phyloP scores from a whole-genome alignment of 352 stramenopile genomes.

The Globisporangium megalacanthum region DNA sequence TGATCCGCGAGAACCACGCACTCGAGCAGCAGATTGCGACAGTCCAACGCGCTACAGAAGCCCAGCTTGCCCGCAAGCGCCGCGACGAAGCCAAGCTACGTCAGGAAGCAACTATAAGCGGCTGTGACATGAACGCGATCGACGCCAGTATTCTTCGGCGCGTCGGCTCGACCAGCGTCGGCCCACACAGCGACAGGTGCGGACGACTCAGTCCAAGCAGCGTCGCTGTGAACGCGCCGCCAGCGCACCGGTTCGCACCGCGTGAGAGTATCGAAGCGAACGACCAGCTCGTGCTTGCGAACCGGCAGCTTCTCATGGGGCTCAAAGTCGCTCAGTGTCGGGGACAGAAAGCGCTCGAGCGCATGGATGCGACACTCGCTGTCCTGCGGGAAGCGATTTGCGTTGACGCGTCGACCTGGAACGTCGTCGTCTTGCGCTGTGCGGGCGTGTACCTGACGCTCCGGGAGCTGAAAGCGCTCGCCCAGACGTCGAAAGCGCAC shows the following conservation, averaged over 20 bases:
- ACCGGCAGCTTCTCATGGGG: constrained; percentile 66
- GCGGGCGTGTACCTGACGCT: constrained; percentile 33
- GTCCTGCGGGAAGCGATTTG: constrained; percentile 40
- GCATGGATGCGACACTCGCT: constrained; percentile 49
- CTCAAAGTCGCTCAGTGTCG: constrained; percentile 61
- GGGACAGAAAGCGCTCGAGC: constrained; percentile 41
- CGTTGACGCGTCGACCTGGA: constrained; percentile 23
- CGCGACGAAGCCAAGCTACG: constrained; percentile 42
- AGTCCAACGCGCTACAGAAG: constrained; percentile 33
- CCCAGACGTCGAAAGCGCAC: constrained; percentile 9
- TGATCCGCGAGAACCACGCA: constrained; percentile 57
- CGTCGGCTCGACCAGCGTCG: constrained; percentile 18
- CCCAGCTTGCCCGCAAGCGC: constrained; percentile 26
- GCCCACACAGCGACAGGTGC: not conserved
- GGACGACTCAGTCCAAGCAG: not conserved
- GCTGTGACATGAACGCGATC: constrained; percentile 43
- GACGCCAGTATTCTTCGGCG: constrained; percentile 40
- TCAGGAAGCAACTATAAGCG: constrained; percentile 26
- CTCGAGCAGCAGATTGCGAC: constrained; percentile 46
- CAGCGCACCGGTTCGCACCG: constrained; percentile 60
- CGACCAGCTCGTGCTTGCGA: constrained; percentile 52
- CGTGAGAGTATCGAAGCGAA: constrained; percentile 56
- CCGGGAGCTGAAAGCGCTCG: constrained; percentile 30
- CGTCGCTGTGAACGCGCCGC: constrained; percentile 29
- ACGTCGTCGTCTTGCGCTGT: constrained; percentile 16